Conservation (phyloP, 176 grass and related monocot species). For the Aegilops longissima region DNA sequence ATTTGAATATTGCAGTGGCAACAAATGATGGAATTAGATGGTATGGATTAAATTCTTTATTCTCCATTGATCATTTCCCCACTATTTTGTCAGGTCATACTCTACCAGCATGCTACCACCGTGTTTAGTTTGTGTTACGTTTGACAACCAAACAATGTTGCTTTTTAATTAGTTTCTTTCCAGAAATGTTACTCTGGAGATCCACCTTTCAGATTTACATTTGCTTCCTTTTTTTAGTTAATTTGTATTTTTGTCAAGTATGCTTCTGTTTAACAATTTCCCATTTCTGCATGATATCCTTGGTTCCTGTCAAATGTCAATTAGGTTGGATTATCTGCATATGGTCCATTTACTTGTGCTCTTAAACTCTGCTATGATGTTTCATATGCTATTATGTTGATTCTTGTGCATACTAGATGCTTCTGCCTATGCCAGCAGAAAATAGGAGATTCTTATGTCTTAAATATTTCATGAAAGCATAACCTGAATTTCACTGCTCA, state of each 20-base stretch:
- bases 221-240: background rate
- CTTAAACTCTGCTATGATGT: background rate
- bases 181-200: background rate
- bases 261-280: slow-evolving; percentile 7
- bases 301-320: slow-evolving; percentile 3
- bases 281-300: background rate
- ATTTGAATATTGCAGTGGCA: slow-evolving; percentile 95
- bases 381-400: background rate
- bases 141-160: background rate
- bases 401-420: background rate
- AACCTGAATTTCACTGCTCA: background rate
- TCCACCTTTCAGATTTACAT: background rate
- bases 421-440: background rate
- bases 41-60: slow-evolving; percentile 46
- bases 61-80: background rate
- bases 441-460: background rate
- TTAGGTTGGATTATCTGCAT: background rate
- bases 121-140: background rate
- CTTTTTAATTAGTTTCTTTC: background rate
- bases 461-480: slow-evolving; percentile 1
- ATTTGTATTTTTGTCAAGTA: background rate
- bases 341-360: background rate
- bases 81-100: background rate
- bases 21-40: slow-evolving; percentile 96
- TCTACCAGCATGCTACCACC: background rate